Percentiles rank a stretch among this genome's conserved stretches.
phyloP scores from a whole-genome alignment of 768 basidiomycete genomes.

The Leucosporidium scottii region DNA sequence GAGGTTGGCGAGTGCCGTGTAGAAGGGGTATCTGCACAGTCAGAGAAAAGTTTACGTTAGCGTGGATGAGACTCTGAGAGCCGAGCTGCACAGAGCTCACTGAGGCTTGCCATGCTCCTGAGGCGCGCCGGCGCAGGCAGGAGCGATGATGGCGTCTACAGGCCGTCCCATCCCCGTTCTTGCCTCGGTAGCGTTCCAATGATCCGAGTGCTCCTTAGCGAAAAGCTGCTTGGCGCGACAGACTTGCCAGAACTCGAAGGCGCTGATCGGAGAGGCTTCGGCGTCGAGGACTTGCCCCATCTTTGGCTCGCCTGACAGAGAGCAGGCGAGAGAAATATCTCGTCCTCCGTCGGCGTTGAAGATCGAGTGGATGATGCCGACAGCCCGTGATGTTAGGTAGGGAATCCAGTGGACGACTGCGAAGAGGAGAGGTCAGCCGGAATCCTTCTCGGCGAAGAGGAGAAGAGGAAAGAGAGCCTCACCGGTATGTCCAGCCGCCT shows the following conservation, averaged over 20 bases:
- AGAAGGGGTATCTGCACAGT: constrained; percentile 41
- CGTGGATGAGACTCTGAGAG: no score
- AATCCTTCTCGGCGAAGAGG: no score
- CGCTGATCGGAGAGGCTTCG: background rate
- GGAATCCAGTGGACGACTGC: constrained; percentile 66
- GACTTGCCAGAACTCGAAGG: background rate
- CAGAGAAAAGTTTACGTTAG: no score
- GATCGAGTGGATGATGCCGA: constrained; percentile 40
- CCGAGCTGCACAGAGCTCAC: no score
- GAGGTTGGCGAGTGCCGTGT: constrained; percentile 61
- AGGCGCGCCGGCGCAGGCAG: constrained; percentile 40
- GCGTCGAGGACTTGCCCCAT: constrained; percentile 48
- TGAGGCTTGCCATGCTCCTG: constrained; percentile 13
- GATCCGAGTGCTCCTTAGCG: constrained; percentile 54
- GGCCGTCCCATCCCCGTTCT: constrained; percentile 62
- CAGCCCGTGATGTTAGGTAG: constrained; percentile 51
- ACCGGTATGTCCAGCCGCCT: constrained; percentile 52
- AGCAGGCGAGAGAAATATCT: constrained; percentile 43
- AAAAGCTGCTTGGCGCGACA: constrained; percentile 46
- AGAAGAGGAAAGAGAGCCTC: background rate
- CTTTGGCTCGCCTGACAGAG: constrained; percentile 51
- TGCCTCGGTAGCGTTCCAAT: constrained; percentile 54
- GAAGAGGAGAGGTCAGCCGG: background rate
- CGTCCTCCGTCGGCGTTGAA: constrained; percentile 43
- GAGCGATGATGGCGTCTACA: constrained; percentile 66